These are phyloP conservation scores for Xylaria longipes DNA, from an alignment of 495 filamentous ascomycete genomes.

Conservation along the genomic window DNA sequence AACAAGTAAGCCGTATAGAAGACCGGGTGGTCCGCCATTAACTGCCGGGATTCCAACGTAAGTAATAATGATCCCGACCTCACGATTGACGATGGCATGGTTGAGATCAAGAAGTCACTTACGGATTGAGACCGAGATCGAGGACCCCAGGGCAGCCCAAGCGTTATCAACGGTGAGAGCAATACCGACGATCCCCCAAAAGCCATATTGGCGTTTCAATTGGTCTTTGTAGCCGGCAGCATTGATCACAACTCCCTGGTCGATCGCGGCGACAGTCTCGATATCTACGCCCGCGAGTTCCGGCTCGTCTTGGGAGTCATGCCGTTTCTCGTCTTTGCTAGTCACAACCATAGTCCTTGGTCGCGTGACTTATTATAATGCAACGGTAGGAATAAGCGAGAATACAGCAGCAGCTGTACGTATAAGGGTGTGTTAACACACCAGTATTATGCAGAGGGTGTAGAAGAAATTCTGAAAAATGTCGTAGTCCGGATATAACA, in stretches of 20 bases:
- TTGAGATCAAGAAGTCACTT: slow-evolving; percentile 31
- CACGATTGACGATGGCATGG: background rate
- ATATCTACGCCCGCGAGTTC: slow-evolving; percentile 33
- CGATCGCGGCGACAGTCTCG: slow-evolving; percentile 45
- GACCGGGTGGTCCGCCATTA: slow-evolving; percentile 63
- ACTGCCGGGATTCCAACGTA: slow-evolving; percentile 36
- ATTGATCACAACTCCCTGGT: slow-evolving; percentile 53
- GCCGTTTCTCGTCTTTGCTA: slow-evolving; percentile 5
- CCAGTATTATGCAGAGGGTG: background rate
- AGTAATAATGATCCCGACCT: slow-evolving; percentile 16
- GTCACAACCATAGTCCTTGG: background rate
- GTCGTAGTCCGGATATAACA: background rate
- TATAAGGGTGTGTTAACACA: background rate
- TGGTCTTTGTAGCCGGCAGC: slow-evolving; percentile 64
- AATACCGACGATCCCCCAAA: slow-evolving; percentile 58
- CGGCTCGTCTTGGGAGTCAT: slow-evolving; percentile 15
- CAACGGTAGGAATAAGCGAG: background rate
- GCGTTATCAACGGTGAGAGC: slow-evolving; percentile 62
- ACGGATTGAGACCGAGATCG: slow-evolving; percentile 60
- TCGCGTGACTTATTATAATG: background rate
- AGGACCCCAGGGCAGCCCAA: slow-evolving; percentile 62
- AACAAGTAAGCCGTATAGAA: slow-evolving; percentile 61
- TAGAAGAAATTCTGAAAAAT: background rate
- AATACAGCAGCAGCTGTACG: too few species aligned
- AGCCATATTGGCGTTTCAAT: slow-evolving; percentile 61